Conservation (phyloP, 768 basidiomycete species). For the Kwoniella bestiolae region DNA sequence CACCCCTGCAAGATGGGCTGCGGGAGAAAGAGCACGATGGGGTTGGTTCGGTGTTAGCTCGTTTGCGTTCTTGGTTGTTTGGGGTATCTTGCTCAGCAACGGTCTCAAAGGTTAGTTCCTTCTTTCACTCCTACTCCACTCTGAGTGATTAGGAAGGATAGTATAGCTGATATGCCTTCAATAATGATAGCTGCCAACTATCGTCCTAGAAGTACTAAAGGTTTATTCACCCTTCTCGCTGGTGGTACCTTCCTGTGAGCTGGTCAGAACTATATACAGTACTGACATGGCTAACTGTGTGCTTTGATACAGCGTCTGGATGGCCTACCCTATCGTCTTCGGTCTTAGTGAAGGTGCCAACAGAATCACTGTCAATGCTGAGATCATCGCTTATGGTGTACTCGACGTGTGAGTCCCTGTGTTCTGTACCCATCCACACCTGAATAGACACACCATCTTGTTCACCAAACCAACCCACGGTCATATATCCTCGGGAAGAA, state of each 20-base stretch:
- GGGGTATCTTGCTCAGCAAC: constrained; percentile 42
- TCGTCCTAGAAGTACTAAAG: constrained; percentile 45
- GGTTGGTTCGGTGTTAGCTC: constrained; percentile 46
- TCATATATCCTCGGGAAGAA: too few species aligned
- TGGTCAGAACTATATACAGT: too few species aligned
- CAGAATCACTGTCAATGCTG: constrained; percentile 50
- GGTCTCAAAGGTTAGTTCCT: constrained; percentile 48
- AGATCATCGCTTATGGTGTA: constrained; percentile 55
- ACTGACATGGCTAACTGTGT: constrained; percentile 18
- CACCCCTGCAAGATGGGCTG: constrained; percentile 30
- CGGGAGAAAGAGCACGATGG: constrained; percentile 47
- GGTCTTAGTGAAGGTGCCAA: constrained; percentile 53
- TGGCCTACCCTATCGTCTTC: constrained; percentile 55
- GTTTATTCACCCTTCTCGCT: constrained; percentile 44
- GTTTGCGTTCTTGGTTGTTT: constrained; percentile 47
- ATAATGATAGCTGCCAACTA: constrained; percentile 40
- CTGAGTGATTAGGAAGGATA: too few species aligned
- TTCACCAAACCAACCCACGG: too few species aligned
- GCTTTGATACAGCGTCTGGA: constrained; percentile 44
- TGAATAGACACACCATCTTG: too few species aligned
- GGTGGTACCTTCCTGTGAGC: constrained; percentile 46
- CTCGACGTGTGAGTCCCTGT: constrained; percentile 50
- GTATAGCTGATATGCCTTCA: neutral
- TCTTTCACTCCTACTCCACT: too few species aligned
- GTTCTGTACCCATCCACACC: too few species aligned